Evolutionary conservation across 768 basidiomycete genomes (phyloP), one percentile per base, ranked within the genome.

Genomic region (Leccinum broughii): DNA sequence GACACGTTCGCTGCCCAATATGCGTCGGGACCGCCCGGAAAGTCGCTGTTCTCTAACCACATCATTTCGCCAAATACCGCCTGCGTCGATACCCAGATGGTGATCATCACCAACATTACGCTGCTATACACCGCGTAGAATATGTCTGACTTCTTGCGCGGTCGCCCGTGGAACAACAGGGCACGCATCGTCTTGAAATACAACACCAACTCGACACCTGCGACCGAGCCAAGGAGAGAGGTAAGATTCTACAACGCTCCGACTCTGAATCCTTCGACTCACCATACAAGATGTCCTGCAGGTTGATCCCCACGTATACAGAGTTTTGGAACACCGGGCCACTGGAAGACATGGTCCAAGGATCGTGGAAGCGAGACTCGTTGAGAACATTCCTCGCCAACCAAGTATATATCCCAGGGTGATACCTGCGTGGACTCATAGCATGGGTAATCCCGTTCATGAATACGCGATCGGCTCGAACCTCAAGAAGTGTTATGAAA

Each of bases 21-120:
- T 15, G 66, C 72, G 6, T 68, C 68, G 15, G 70, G 70, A 0
- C 79, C 78, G 0, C 77, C 78, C 3, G 76, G 75, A 44, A 65
- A 74, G 20, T 62, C 51, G 3, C 62, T 55, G 20, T 76, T 54
- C 6, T 62, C 62, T 14, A 80, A 60, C 78, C 79, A 80, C 67
- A 77, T 72, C 41, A 68, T 66, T 55, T 77, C 67, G 2, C 72
- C 73, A 17, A 76, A 73, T 14, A 75, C n/a, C 17, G 62, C 63
- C 46, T 69, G 70, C 2, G 68, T 70, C 26, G 66, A 65, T 34
- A 74, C 60, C 56, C 68, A 76, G 13, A 75, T 55, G 4, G 77
- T 75, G 66, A 70, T 70, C 37, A 77, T 59, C n/a, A 72, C 11
- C 8, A 77, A 51, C 63, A 75, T 62, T 28, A 60, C 56, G 10